Base-by-base conservation (phyloP, 1,139 yeast species). In the Saccharomyces hybrid region DNA sequence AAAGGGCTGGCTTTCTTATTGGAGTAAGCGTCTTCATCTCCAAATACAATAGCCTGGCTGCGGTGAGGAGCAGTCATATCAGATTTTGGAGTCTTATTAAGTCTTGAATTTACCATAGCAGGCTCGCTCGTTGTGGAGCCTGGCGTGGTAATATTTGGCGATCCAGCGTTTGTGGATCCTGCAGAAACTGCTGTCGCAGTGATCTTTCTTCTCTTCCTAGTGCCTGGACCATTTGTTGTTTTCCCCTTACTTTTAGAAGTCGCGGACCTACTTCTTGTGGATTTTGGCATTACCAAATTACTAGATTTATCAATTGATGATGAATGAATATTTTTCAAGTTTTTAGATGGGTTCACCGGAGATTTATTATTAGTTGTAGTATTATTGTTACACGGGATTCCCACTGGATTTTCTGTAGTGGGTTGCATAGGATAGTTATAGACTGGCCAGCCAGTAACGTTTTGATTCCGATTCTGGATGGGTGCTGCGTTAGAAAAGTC, bases 401-500 rank as follows among this genome's bases (percentile, higher is more conserved):
- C 44, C 44, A 9, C 6, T 47, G 32, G 25, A 48, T 47, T 52
- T 25, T 44, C 51, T 23, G 50, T 14, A 23, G 42, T 23, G 26
- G 31, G 52, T 28, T 46, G 27, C 46, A 53, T 50, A 41, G 58
- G 57, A 49, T 60, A 54, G 23, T 58, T 59, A 47, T 59, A 28
- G 41, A 56, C 53, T 42, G 65, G 66, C 28, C 65, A 63, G 47
- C 52, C 56, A 38, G 44, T 38, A 38, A 38, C 47, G 54, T 46
- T 48, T 27, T 47, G 31, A 42, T 42, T 38, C 46, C 50, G 46
- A 52, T 51, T 31, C 31, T 27, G 34, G 26, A n/a, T 23, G n/a
- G 44, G 34, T 6, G 47, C 27, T 34, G 14, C 4, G 5, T 31
- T 25, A 9, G 41, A 4, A 46, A 46, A 25, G 34, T 42, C 50